Base-by-base conservation (phyloP, 1,139 yeast genomes). In the Zygosaccharomyces pseudobailii region DNA sequence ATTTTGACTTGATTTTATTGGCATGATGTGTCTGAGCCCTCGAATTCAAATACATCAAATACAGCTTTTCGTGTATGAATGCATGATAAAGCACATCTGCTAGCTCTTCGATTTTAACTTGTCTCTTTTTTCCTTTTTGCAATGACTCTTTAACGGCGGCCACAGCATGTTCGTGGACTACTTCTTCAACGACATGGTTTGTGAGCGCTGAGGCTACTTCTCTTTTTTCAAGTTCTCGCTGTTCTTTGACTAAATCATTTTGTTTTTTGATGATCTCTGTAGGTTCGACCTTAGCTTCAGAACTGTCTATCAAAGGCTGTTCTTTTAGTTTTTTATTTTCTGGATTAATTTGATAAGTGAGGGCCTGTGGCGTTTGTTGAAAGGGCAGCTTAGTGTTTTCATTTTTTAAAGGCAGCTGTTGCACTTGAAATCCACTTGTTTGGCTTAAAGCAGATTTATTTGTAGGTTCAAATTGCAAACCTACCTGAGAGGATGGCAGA, bases 1-100 rank as follows among this genome's bases (percentile, higher is more conserved):
- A 52, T 57, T 34, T 53, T 54, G 52, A 57, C 47, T 67, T 70
- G 25, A 73, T 46, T 8, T 55, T 57, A 8, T 50, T 52, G 2
- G 62, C 54, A 43, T 69, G 62, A 38, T 66, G 56, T 2, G 54
- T 33, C 17, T 67, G 72, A 0, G 87, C 82, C 36, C 68, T 60
- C 0, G 72, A 58, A 32, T 77, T 75, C 36, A 76, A 58, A 0
- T 71, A 59, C 2, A 70, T 62, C 31, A 76, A 65, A 53, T 72
- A 77, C 0, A 78, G 59, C 33, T 75, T 66, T 54, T 85, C 90
- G 34, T 76, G 72, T 40, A 86, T 56, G 56, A 86, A 82, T 0
- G 88, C 86, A 9, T 66, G 61, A 52, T 72, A 84, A 1, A 85
- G 62, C 36, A 80, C 83, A 2, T 62, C 59, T 1, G 82, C 59